Evolutionary conservation across 1,284 basidiomycete genomes (phyloP).

Genomic region (Chondrostereum purpureum): DNA sequence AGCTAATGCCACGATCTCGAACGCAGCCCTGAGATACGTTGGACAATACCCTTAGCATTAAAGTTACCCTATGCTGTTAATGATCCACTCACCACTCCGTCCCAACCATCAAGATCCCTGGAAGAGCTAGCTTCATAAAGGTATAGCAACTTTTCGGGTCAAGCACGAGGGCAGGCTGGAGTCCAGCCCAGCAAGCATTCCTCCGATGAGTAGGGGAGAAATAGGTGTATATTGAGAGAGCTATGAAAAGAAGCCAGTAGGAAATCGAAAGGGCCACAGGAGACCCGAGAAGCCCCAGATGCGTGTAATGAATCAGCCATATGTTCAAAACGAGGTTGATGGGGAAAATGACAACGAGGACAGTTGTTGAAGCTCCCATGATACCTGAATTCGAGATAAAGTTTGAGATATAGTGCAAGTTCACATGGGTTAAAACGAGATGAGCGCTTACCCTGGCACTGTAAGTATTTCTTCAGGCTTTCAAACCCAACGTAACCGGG

Average conservation of each 20-base stretch:
- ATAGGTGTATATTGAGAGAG: constrained; percentile 43
- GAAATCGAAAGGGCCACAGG: constrained; percentile 61
- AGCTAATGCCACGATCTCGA: constrained; percentile 75
- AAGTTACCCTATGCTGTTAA: neutral
- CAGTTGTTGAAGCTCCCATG: constrained; percentile 62
- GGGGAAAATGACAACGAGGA: constrained; percentile 54
- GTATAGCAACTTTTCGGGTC: constrained; percentile 39
- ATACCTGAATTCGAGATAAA: constrained; percentile 42
- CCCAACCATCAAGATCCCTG: constrained; percentile 72
- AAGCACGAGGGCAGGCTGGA: constrained; percentile 40
- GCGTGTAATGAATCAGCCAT: constrained; percentile 51
- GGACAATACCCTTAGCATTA: too few relatives aligned
- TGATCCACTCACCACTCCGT: constrained; percentile 60
- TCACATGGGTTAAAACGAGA: constrained; percentile 12
- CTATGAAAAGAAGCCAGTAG: constrained; percentile 60
- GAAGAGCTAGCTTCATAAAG: constrained; percentile 61
- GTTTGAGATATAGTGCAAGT: neutral
- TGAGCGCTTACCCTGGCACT: constrained; percentile 56
- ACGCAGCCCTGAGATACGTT: constrained; percentile 53
- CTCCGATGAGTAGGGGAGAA: constrained; percentile 43
- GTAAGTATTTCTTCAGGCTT: constrained; percentile 70
- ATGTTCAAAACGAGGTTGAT: constrained; percentile 60
- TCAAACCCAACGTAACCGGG: constrained; percentile 74
- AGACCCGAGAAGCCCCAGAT: constrained; percentile 56
- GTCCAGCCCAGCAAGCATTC: constrained; percentile 62